Base-by-base conservation (phyloP, 2,329 filamentous ascomycete genomes). In the Penicillium griseofulvum region DNA sequence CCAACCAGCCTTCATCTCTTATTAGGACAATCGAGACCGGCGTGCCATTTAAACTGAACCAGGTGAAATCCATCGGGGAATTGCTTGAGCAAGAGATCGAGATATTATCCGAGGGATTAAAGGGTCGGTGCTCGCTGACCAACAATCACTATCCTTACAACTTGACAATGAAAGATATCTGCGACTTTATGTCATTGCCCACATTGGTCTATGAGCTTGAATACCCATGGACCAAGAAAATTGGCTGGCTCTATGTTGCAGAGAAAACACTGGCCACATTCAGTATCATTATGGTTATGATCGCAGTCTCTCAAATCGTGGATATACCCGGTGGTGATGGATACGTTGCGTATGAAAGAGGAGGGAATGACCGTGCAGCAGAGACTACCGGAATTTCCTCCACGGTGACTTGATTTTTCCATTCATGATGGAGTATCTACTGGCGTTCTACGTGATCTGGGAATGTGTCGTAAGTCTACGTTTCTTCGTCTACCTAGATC, bases 371-470 rank as follows among this genome's bases (percentile, higher is more conserved):
- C 85, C 0, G 75, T 89, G 7, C 71, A 76, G 4, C 77, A 84
- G 57, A 81, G 89, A 44, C 83, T 90, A 65, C 75, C 74, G 54
- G 82, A 86, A 55, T 91, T 91, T 56, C 89, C 89, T 92, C 52
- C 74, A 91, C n/a, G 82, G 80, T 56, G 88, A 92, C 64, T 80
- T 93, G 57, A 79, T 91, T 9, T 91, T 92, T 58, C 89, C 89
- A 0, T 87, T 93, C 58, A 84, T 92, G 74, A 84, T 91, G 73
- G 88, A 92, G 68, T 90, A 91, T 58, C 73, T 92, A 49, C 80
- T 90, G 54, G 81, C 84, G 0, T 93, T 89, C 87, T 92, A 91
- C 69, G 81, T 93, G 28, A 91, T 92, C 61, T 93, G 89, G 89
- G 85, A 88, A 70, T 84, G 83, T 3, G 82, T 87, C 34, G 63